A percentile compares a stretch with the other conserved stretches of the same genome.
phyloP scores from a whole-genome alignment of 306 rosid species.

The Castanea mollissima region DNA sequence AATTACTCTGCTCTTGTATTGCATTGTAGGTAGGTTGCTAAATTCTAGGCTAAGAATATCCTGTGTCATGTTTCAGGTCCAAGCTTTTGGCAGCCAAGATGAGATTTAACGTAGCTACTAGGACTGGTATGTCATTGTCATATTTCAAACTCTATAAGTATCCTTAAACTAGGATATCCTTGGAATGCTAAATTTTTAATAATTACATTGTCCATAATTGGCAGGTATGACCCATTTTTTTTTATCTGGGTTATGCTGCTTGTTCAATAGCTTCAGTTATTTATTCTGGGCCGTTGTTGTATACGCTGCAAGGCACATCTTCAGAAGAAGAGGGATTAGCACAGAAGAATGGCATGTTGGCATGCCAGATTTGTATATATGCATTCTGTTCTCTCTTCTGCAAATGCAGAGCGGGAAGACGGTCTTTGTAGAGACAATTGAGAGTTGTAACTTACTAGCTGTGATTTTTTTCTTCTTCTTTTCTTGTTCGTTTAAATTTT shows the following conservation, averaged over 20 bases:
- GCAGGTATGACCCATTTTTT: slow-evolving; percentile 45
- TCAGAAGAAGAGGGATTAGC: slow-evolving; percentile 26
- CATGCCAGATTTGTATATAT: slow-evolving; percentile 66
- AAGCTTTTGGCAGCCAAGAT: slow-evolving; percentile 80
- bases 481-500: background rate
- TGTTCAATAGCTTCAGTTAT: slow-evolving; percentile 29
- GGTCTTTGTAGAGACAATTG: slow-evolving; percentile 64
- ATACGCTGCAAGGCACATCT: slow-evolving; percentile 21
- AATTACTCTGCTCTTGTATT: background rate
- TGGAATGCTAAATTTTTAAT: background rate
- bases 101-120: slow-evolving; percentile 32
- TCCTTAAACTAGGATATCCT: background rate
- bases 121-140: slow-evolving; percentile 31
- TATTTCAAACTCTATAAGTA: background rate
- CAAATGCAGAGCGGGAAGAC: slow-evolving; percentile 69
- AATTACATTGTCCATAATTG: slow-evolving; percentile 21
- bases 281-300: slow-evolving; percentile 27
- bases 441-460: slow-evolving; percentile 59
- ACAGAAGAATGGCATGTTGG: slow-evolving; percentile 24
- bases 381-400: slow-evolving; percentile 59
- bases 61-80: slow-evolving; percentile 59
- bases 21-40: background rate
- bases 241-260: slow-evolving; percentile 44
- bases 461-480: slow-evolving; percentile 34
- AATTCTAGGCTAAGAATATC: background rate